These are phyloP conservation scores for Hypholoma fasciculare DNA, from an alignment of 768 basidiomycete genomes.

Conservation along the genomic window DNA sequence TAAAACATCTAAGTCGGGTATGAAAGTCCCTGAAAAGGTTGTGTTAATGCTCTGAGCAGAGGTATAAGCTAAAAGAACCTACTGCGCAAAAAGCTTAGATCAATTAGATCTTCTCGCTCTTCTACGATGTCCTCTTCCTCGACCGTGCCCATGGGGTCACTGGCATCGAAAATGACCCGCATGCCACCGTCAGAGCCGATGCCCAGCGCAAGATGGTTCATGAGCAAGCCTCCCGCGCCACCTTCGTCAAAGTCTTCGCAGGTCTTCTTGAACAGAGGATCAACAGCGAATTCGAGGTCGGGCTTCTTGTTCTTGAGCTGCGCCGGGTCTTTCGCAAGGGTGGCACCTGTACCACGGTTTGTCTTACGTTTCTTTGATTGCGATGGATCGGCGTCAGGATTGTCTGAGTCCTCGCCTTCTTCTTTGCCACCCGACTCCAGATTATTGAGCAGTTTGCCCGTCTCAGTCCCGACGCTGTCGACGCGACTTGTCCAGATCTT, in stretches of 20 bases:
- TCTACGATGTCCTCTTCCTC: constrained; percentile 78
- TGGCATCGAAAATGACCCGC: constrained; percentile 94
- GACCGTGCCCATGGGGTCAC: constrained; percentile 80
- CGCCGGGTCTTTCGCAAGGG: constrained; percentile 83
- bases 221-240: constrained; percentile 90
- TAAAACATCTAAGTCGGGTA: constrained; percentile 66
- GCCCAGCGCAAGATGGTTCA: constrained; percentile 90
- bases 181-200: constrained; percentile 79
- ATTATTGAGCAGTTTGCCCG: constrained; percentile 91
- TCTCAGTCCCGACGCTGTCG: constrained; percentile 95
- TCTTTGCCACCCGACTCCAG: constrained; percentile 60
- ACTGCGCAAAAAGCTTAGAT: constrained; percentile 66
- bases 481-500: constrained; percentile 99
- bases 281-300: constrained; percentile 94
- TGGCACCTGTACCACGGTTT: constrained; percentile 70
- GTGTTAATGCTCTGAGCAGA: constrained; percentile 3
- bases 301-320: constrained; percentile 89
- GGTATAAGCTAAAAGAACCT: constrained; percentile 20
- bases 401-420: constrained; percentile 65
- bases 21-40: constrained; percentile 54
- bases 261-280: constrained; percentile 97
- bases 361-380: constrained; percentile 65
- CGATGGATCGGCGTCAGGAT: constrained; percentile 65
- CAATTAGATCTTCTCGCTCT: constrained; percentile 70
- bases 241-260: constrained; percentile 99